A percentile compares a stretch with the other conserved stretches of the same genome.
phyloP scores from a whole-genome alignment of 2,329 filamentous ascomycete genomes.

The Bipolaris oryzae region DNA sequence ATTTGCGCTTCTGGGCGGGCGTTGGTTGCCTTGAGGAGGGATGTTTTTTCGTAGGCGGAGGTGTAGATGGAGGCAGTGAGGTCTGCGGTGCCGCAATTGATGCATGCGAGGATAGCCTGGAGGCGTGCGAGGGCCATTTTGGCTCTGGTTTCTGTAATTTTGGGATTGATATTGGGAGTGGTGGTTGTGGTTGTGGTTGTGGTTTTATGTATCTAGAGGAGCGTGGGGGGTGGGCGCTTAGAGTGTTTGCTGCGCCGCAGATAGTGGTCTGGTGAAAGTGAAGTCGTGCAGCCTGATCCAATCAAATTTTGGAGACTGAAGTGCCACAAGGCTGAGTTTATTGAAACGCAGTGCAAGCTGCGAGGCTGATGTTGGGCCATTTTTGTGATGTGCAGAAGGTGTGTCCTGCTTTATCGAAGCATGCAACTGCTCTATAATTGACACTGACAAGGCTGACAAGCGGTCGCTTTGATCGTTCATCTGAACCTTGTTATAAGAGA shows the following conservation, averaged over 20 bases:
- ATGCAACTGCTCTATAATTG: background rate
- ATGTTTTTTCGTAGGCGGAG: conserved; percentile 23
- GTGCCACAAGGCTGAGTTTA: background rate
- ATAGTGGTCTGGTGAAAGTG: background rate
- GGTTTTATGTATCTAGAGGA: background rate
- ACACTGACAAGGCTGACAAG: background rate
- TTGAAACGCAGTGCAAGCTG: background rate
- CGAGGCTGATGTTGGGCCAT: background rate
- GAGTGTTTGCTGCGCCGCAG: background rate
- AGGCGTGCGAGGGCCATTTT: conserved; percentile 18
- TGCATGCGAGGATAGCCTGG: conserved; percentile 20
- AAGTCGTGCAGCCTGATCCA: background rate
- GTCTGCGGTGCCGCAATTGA: conserved; percentile 12
- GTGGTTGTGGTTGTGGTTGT: background rate
- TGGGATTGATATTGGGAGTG: no score
- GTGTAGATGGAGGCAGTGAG: background rate
- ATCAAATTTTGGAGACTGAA: background rate
- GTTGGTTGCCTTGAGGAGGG: conserved; percentile 4
- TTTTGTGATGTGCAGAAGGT: background rate
- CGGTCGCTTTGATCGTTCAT: background rate
- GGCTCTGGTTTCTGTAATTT: background rate
- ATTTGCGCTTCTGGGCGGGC: conserved; percentile 17
- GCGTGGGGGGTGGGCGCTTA: background rate
- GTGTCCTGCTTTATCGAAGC: background rate
- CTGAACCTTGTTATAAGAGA: background rate